phyloP scores from a whole-genome alignment of 176 grass and related monocot species.

The Aegilops tauschii region DNA sequence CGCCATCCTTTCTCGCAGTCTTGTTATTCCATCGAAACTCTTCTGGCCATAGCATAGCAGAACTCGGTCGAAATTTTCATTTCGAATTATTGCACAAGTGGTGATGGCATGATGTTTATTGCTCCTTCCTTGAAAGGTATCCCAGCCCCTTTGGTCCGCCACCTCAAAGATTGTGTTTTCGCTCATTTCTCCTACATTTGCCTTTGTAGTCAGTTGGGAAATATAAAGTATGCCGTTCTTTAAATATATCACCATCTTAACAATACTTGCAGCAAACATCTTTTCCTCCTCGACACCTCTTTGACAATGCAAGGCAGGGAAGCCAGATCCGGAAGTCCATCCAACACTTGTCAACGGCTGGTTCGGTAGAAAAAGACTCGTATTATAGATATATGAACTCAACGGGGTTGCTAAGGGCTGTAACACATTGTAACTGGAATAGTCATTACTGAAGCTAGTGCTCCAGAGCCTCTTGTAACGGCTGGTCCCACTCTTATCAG shows the following conservation, averaged over 20 bases:
- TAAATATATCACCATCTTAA: no score
- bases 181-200: slow-evolving; percentile 1
- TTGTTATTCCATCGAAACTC: neutral
- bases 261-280: no score
- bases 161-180: neutral
- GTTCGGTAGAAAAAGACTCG: neutral
- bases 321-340: no score
- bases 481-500: neutral
- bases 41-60: slow-evolving; percentile 26
- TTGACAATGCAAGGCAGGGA: no score
- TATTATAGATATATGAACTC: neutral
- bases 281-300: no score
- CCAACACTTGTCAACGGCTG: no score
- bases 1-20: slow-evolving; percentile 31
- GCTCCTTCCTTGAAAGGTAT: slow-evolving; percentile 33
- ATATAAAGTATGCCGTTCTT: no score
- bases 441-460: neutral
- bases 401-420: neutral
- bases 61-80: slow-evolving; percentile 54
- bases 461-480: neutral
- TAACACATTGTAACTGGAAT: neutral
- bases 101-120: slow-evolving; percentile 46
- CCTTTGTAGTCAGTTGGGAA: neutral
- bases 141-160: neutral
- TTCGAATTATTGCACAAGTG: slow-evolving; percentile 20